A percentile compares a stretch with the other conserved stretches of the same genome.
Evolutionary conservation across 495 filamentous ascomycete species (phyloP).

Genomic region (Penicillium antarcticum): DNA sequence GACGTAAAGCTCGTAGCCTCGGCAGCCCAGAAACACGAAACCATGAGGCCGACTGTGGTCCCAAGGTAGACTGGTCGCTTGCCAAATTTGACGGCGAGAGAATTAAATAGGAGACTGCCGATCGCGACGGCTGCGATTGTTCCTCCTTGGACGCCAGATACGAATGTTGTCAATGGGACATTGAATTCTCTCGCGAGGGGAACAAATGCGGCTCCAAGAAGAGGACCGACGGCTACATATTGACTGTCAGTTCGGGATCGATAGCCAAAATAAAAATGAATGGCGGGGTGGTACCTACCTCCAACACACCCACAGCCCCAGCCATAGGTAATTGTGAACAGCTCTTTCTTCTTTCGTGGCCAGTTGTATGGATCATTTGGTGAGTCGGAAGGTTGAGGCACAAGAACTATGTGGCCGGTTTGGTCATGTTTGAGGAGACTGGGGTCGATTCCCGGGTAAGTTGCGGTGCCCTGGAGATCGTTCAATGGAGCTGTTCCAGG

Average conservation of each 20-base stretch:
- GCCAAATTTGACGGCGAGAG: slow-evolving; percentile 61
- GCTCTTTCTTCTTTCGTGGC: slow-evolving; percentile 42
- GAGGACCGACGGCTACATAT: slow-evolving; percentile 31
- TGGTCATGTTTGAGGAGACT: slow-evolving; percentile 38
- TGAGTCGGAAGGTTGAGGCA: slow-evolving; percentile 46
- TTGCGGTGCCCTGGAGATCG: slow-evolving; percentile 11
- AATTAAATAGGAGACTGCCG: slow-evolving; percentile 58
- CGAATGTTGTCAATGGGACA: slow-evolving; percentile 31
- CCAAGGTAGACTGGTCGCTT: slow-evolving; percentile 61
- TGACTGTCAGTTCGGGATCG: too few species aligned
- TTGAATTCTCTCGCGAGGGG: slow-evolving; percentile 33
- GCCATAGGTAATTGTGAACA: slow-evolving; percentile 32
- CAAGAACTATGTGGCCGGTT: slow-evolving; percentile 42
- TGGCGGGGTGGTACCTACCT: too few species aligned
- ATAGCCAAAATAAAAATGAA: too few species aligned
- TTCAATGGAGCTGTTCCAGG: slow-evolving; percentile 51
- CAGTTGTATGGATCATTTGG: slow-evolving; percentile 49
- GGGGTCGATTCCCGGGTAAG: slow-evolving; percentile 33
- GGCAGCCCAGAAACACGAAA: slow-evolving; percentile 58
- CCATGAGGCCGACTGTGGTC: slow-evolving; percentile 55
- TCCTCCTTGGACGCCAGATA: slow-evolving; percentile 30
- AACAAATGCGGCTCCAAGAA: slow-evolving; percentile 33
- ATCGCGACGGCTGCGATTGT: slow-evolving; percentile 43
- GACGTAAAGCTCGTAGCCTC: slow-evolving; percentile 52
- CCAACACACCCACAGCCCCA: slow-evolving; percentile 38